A percentile compares a stretch with the other conserved stretches of the same genome.
These are phyloP conservation scores for Oxytropis ochrocephala DNA, from an alignment of 306 rosid species.

Conservation along the genomic window DNA sequence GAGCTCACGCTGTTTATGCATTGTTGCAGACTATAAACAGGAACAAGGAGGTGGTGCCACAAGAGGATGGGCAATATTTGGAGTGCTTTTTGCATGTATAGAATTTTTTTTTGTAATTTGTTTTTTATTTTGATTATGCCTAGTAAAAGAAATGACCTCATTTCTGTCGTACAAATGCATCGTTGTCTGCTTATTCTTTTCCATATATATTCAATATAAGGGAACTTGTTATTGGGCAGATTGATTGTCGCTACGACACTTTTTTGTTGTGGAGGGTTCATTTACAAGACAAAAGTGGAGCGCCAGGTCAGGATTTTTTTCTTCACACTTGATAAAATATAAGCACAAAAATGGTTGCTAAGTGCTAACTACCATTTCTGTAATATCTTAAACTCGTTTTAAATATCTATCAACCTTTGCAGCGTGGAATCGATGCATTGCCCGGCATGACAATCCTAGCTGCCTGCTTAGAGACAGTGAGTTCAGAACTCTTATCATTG, in stretches of 20 bases:
- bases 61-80: slow-evolving; percentile 87
- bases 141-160: slow-evolving; percentile 8
- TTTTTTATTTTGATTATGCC: slow-evolving; percentile 1
- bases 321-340: slow-evolving; percentile 4
- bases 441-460: slow-evolving; percentile 87
- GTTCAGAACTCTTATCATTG: slow-evolving; percentile 25
- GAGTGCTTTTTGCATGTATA: slow-evolving; percentile 87
- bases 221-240: slow-evolving; percentile 47
- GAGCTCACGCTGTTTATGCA: slow-evolving; percentile 19
- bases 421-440: slow-evolving; percentile 91
- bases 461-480: slow-evolving; percentile 88
- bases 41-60: slow-evolving; percentile 42
- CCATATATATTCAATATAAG: slow-evolving; percentile 23
- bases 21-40: slow-evolving; percentile 65
- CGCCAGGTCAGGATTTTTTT: slow-evolving; percentile 47
- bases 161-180: slow-evolving; percentile 1
- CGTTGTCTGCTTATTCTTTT: slow-evolving; percentile 7
- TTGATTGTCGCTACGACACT: slow-evolving; percentile 49
- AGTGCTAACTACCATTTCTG: not conserved
- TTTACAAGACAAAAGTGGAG: slow-evolving; percentile 67
- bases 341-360: slow-evolving; percentile 10
- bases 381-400: not conserved
- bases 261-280: slow-evolving; percentile 87
- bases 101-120: slow-evolving; percentile 7
- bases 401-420: slow-evolving; percentile 24